Base-by-base conservation (phyloP, 176 grass and related monocot species). In the Cenchrus purpureus region DNA sequence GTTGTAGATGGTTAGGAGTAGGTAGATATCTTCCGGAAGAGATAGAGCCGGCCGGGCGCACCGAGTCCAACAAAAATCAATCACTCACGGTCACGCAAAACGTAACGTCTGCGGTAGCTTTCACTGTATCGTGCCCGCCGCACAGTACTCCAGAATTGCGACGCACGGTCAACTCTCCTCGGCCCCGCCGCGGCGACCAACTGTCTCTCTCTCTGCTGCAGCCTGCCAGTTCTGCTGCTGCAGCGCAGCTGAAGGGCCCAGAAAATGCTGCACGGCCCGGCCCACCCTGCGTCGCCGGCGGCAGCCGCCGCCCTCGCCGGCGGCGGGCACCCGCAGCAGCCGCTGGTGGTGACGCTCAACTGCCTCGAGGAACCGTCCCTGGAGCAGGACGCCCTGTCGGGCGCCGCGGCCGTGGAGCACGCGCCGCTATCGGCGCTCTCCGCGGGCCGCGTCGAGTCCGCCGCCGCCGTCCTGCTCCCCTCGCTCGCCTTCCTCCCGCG, bases 401-500 rank as follows among this genome's bases (percentile, higher is more conserved):
- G 91, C 25, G 82, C 87, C 5, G 95, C 95, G 19, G 74, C 82
- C n/a, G 87, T 95, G 74, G 91, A 98, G 71, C 92, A 98, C 54
- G 87, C 90, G 22, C 87, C 92, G 45, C 92, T 98, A 76, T 85
- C 92, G 28, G 58, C 77, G 28, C 90, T 95, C 11, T 79, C 91
- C 67, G 68, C 85, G 12, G 85, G 91, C 8, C 86, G 83, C 75
- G 82, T 98, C 61, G 95, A 98, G 82, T 53, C 87, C 10, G 91
- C 93, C 61, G 80, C 91, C 19, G 95, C 80, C 11, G 91, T 95
- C 31, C 95, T 95, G 45, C 71, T 95, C 72, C 89, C 90, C 2
- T 98, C 91, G 34, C 91, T 95, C 65, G 91, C 91, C 52, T 93
- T 98, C 76, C 92, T 98, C 56, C 95, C 95, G 25, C 92, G 95